These are phyloP conservation scores for Cryomyces antarcticus DNA, from an alignment of 495 filamentous ascomycete species.

Conservation along the genomic window DNA sequence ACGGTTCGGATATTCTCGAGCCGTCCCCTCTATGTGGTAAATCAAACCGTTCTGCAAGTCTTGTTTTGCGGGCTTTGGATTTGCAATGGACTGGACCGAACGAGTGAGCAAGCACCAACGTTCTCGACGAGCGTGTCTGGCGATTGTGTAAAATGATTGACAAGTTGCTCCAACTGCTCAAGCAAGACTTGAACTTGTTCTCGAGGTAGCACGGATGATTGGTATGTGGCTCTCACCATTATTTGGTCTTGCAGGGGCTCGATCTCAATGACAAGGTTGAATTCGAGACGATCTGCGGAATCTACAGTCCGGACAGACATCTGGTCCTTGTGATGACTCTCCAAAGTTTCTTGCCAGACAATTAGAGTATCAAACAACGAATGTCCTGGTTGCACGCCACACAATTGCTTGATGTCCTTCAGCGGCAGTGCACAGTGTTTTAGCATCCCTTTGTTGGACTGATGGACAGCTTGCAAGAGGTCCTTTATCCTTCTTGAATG, in stretches of 20 bases:
- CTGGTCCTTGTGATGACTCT: conserved; percentile 14
- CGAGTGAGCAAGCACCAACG: conserved; percentile 16
- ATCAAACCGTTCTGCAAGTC: conserved; percentile 18
- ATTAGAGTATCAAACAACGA: conserved; percentile 49
- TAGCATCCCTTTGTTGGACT: conserved; percentile 36
- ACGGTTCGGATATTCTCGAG: conserved; percentile 24
- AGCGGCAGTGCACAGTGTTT: conserved; percentile 37
- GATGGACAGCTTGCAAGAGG: conserved; percentile 37
- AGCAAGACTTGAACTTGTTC: conserved; percentile 32
- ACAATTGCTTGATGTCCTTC: conserved; percentile 40
- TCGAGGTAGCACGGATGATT: conserved; percentile 25
- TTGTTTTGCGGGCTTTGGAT: conserved; percentile 16
- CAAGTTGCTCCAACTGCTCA: conserved; percentile 34
- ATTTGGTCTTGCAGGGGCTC: conserved; percentile 25
- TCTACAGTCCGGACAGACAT: conserved; percentile 26
- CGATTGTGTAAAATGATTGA: conserved; percentile 18
- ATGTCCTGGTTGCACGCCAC: conserved; percentile 24
- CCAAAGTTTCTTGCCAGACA: conserved; percentile 55
- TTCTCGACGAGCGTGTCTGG: conserved; percentile 18
- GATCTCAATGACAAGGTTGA: conserved; percentile 49
- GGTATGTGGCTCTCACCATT: conserved; percentile 14
- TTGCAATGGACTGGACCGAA: conserved; percentile 33
- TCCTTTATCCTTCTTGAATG: conserved; percentile 29
- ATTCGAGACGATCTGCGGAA: conserved; percentile 48
- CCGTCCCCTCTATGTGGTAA: conserved; percentile 31